These are phyloP conservation scores for Colletotrichum falcatum DNA, from an alignment of 2,329 filamentous ascomycete genomes.

Conservation along the genomic window DNA sequence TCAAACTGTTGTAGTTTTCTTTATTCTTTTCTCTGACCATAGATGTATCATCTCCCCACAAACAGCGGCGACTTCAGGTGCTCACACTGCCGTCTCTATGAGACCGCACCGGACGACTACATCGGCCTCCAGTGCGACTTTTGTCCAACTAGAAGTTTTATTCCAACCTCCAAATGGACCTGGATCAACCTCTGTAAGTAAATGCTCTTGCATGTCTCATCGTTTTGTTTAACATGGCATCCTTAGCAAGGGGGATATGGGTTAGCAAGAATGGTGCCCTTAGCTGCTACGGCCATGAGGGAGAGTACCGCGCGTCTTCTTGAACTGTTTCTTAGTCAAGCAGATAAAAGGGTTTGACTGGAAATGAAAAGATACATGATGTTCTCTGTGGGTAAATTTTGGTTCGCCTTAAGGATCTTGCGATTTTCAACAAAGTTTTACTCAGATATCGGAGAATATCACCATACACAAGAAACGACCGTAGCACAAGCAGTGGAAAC, in stretches of 20 bases:
- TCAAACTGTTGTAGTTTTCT: fast-evolving
- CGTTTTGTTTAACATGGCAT: neutral
- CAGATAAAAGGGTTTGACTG: too few species aligned
- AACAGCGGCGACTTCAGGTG: slow-evolving; percentile 12
- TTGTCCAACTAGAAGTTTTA: neutral
- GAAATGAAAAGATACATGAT: neutral
- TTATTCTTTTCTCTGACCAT: neutral
- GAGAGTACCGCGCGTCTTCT: neutral
- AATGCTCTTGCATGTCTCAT: fast-evolving
- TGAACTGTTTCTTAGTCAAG: neutral
- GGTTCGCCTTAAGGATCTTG: neutral
- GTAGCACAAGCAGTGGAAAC: neutral
- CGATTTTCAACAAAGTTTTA: neutral
- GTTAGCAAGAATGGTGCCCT: slow-evolving; percentile 8
- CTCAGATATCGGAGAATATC: neutral
- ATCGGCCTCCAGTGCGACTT: neutral
- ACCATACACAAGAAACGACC: neutral
- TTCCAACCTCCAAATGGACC: neutral
- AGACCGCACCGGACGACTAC: neutral
- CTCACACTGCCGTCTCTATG: neutral
- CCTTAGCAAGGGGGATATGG: neutral
- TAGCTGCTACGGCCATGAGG: slow-evolving; percentile 1
- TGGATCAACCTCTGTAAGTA: slow-evolving; percentile 1
- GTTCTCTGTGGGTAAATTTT: neutral
- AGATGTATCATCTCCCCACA: neutral